Evolutionary conservation across 2,329 filamentous ascomycete genomes (phyloP).

Genomic region (Neofusicoccum laricinum): DNA sequence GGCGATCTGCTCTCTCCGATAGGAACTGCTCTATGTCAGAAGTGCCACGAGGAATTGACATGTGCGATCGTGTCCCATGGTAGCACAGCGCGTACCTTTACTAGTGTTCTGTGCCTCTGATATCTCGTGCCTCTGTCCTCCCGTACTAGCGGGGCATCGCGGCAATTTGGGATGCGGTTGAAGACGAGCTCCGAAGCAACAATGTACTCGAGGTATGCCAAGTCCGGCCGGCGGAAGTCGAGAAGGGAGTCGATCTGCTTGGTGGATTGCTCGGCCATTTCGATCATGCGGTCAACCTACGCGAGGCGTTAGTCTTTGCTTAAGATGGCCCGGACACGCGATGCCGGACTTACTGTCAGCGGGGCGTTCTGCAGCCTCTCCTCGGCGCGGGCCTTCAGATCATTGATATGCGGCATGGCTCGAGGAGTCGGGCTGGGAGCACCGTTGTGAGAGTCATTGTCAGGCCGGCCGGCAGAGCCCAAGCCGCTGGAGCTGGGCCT

Average conservation of each 20-base stretch:
- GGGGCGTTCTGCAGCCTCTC: slow-evolving; percentile 31
- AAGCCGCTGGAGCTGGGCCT: slow-evolving; percentile 23
- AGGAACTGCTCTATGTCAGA: slow-evolving; percentile 4
- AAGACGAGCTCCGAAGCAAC: slow-evolving; percentile 76
- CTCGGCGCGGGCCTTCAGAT: slow-evolving; percentile 41
- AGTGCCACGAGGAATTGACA: background rate
- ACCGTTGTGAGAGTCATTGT: slow-evolving; percentile 25
- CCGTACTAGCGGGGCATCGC: slow-evolving; percentile 67
- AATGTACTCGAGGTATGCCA: slow-evolving; percentile 81
- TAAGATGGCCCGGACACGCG: background rate
- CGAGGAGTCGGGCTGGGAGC: slow-evolving; percentile 23
- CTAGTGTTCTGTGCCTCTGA: slow-evolving; percentile 47
- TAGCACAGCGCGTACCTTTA: slow-evolving; percentile 21
- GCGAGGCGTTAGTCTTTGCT: background rate
- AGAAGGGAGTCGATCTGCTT: slow-evolving; percentile 56
- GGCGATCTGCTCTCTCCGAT: slow-evolving; percentile 37
- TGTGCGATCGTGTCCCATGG: background rate
- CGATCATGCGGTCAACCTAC: slow-evolving; percentile 41
- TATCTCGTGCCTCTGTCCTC: slow-evolving; percentile 50
- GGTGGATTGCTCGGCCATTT: slow-evolving; percentile 40
- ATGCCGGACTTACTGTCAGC: slow-evolving; percentile 25
- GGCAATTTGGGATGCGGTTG: slow-evolving; percentile 72
- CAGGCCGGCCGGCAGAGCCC: slow-evolving; percentile 26
- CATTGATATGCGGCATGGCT: slow-evolving; percentile 40
- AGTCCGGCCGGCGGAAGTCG: slow-evolving; percentile 64